A percentile compares a stretch with the other conserved stretches of the same genome.
These are phyloP conservation scores for Chalciporus piperatoides DNA, from an alignment of 1,284 basidiomycete species.

Conservation along the genomic window DNA sequence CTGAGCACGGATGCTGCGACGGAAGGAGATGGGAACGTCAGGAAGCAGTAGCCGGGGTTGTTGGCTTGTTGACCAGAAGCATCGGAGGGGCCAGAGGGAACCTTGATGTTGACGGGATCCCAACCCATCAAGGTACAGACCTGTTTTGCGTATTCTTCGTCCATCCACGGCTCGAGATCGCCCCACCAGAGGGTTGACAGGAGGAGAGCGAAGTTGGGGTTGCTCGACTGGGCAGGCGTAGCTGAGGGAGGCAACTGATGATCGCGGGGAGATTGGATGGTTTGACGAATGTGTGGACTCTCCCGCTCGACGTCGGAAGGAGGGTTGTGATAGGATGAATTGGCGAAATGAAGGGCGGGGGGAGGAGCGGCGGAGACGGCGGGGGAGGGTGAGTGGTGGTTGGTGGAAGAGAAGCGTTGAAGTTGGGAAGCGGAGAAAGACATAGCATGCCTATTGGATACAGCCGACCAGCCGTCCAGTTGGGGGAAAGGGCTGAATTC, in stretches of 20 bases:
- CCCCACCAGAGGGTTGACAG: constrained; percentile 73
- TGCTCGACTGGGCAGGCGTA: constrained; percentile 25
- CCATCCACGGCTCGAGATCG: constrained; percentile 88
- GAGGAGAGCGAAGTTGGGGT: constrained; percentile 31
- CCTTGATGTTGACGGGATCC: constrained; percentile 68
- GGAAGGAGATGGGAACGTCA: constrained; percentile 73
- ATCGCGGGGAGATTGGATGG: constrained; percentile 25
- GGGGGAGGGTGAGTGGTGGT: constrained; percentile 32
- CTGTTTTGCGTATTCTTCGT: constrained; percentile 83
- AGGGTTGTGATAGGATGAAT: constrained; percentile 17
- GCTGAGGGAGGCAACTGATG: constrained; percentile 22
- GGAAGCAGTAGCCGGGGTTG: constrained; percentile 81
- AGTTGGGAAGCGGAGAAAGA: constrained; percentile 21
- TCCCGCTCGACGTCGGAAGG: constrained; percentile 40
- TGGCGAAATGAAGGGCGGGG: constrained; percentile 16
- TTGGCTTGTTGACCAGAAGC: constrained; percentile 63
- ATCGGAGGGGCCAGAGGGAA: constrained; percentile 62
- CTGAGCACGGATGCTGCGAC: constrained; percentile 70
- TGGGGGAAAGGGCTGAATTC: constrained; percentile 29
- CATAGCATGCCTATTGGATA: constrained; percentile 48
- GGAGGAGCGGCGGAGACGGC: constrained; percentile 18
- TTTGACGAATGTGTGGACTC: constrained; percentile 28
- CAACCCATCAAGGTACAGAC: constrained; percentile 77
- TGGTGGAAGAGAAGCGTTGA: constrained; percentile 30
- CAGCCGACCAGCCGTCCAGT: constrained; percentile 28